Conservation (phyloP, 176 grass and related monocot species). For the Cocos nucifera region DNA sequence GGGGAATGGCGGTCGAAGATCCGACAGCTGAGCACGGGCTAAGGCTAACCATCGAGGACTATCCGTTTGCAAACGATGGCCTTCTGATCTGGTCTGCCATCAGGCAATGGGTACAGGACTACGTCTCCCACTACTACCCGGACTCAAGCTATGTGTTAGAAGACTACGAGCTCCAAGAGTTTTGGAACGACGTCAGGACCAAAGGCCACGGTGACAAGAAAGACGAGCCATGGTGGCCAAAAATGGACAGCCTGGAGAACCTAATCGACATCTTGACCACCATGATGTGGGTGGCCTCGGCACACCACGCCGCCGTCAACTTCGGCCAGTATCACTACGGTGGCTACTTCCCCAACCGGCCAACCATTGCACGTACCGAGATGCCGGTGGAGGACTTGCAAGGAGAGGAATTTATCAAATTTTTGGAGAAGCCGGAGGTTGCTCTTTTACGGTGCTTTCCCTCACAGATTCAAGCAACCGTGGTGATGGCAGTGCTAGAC, state of each 20-base stretch:
- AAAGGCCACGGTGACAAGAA: slow-evolving; percentile 73
- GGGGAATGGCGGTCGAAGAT: slow-evolving; percentile 79
- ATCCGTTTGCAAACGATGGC: slow-evolving; percentile 85
- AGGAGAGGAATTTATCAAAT: neutral
- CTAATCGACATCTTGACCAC: slow-evolving; percentile 51
- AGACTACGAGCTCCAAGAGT: slow-evolving; percentile 61
- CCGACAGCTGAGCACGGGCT: slow-evolving; percentile 44
- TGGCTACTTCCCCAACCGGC: slow-evolving; percentile 72
- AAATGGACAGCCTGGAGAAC: slow-evolving; percentile 31
- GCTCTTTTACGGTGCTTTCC: slow-evolving; percentile 48
- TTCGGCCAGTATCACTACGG: slow-evolving; percentile 75
- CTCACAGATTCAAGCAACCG: slow-evolving; percentile 55
- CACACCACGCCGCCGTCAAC: slow-evolving; percentile 80
- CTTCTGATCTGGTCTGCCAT: slow-evolving; percentile 74
- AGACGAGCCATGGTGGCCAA: slow-evolving; percentile 56
- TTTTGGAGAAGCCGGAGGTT: slow-evolving; percentile 49
- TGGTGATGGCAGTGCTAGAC: slow-evolving; percentile 55
- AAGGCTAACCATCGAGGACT: slow-evolving; percentile 49
- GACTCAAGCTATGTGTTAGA: slow-evolving; percentile 11
- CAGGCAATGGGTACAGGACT: slow-evolving; percentile 45
- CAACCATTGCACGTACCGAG: slow-evolving; percentile 54
- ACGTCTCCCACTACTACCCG: slow-evolving; percentile 55
- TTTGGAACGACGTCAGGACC: slow-evolving; percentile 58
- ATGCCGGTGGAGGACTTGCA: slow-evolving; percentile 54
- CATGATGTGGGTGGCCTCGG: slow-evolving; percentile 81